Evolutionary conservation across 441 rosid species (phyloP).

Genomic region (Hura crepitans): DNA sequence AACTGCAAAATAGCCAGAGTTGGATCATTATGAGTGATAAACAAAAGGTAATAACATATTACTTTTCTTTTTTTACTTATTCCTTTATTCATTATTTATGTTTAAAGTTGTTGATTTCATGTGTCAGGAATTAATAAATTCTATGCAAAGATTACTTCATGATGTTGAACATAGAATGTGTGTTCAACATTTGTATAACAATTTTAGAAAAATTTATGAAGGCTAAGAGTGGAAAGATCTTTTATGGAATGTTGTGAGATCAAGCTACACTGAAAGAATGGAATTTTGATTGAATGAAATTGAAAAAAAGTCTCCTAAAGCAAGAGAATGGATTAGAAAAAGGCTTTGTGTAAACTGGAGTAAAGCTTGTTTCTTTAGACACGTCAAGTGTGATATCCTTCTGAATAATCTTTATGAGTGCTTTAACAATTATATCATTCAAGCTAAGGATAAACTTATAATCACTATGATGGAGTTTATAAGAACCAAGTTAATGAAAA

Average conservation of each 20-base stretch:
- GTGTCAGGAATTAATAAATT: background rate
- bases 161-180: background rate
- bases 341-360: background rate
- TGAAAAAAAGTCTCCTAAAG: background rate
- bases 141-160: background rate
- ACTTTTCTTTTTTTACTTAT: no score
- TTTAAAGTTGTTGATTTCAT: no score
- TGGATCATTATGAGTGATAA: no score
- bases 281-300: background rate
- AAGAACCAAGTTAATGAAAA: no score
- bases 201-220: no score
- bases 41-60: no score
- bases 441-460: background rate
- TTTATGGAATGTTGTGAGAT: background rate
- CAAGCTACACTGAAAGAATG: background rate
- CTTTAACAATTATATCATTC: background rate
- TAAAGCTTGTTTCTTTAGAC: background rate
- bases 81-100: no score
- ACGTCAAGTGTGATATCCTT: background rate
- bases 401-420: background rate
- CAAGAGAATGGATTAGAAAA: background rate
- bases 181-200: background rate
- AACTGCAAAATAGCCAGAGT: no score
- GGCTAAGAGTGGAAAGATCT: background rate
- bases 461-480: background rate